phyloP scores from a whole-genome alignment of 106 monocot genomes.

The Phalaenopsis aphrodite region DNA sequence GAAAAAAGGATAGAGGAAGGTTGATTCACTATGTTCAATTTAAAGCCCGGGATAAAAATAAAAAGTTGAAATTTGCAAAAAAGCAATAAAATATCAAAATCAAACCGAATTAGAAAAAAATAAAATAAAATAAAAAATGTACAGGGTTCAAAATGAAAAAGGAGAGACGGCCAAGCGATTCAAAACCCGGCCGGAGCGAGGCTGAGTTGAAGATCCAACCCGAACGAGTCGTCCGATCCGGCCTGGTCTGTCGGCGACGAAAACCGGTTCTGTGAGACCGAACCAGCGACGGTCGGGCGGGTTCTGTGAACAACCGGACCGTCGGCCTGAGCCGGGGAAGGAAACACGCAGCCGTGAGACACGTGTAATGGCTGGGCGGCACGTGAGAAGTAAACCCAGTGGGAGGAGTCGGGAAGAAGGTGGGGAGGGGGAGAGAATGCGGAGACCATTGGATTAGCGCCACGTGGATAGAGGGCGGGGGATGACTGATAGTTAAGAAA shows the following conservation, averaged over 20 bases:
- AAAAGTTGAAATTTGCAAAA: too few relatives aligned
- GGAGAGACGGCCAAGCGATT: constrained; percentile 1
- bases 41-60: too few relatives aligned
- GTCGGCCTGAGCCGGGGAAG: neutral
- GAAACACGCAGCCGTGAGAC: constrained; percentile 33
- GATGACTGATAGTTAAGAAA: neutral
- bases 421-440: constrained; percentile 29
- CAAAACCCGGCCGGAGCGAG: constrained; percentile 67
- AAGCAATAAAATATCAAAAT: too few relatives aligned
- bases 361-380: constrained; percentile 23
- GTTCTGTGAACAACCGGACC: neutral
- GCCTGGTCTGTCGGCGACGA: neutral
- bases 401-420: constrained; percentile 6
- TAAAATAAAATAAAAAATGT: too few relatives aligned
- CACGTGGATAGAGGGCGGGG: constrained; percentile 12
- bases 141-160: neutral
- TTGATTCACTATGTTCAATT: too few relatives aligned
- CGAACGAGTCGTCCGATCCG: constrained; percentile 28
- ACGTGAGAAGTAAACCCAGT: constrained; percentile 42
- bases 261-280: neutral
- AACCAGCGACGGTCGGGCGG: neutral
- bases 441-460: constrained; percentile 28
- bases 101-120: too few relatives aligned
- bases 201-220: constrained; percentile 79
- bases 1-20: too few relatives aligned